These are phyloP conservation scores for Tolypocladium sp. DNA, from an alignment of 2,329 filamentous ascomycete species.

Conservation along the genomic window DNA sequence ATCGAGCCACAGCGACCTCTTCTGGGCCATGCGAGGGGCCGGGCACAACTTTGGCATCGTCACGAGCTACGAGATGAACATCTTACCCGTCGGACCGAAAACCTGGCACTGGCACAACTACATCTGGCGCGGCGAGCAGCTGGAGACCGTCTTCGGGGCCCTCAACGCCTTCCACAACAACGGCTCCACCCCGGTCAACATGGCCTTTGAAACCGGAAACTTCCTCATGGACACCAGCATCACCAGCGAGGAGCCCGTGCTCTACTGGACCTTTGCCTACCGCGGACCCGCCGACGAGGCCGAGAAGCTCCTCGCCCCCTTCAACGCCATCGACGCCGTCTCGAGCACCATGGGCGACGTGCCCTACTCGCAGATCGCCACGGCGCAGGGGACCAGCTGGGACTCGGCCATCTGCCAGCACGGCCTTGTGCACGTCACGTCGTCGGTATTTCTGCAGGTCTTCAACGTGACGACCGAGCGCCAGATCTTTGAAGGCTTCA, in stretches of 20 bases:
- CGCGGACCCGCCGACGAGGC: slow-evolving; percentile 11
- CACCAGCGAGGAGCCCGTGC: slow-evolving; percentile 6
- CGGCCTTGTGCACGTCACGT: neutral
- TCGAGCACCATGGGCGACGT: slow-evolving; percentile 6
- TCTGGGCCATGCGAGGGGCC: slow-evolving; percentile 24
- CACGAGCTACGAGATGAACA: slow-evolving; percentile 18
- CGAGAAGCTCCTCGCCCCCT: slow-evolving; percentile 8
- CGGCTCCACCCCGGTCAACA: slow-evolving; percentile 1
- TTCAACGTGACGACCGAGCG: slow-evolving; percentile 15
- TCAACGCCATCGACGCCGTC: slow-evolving; percentile 11
- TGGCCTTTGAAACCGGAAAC: slow-evolving; percentile 8
- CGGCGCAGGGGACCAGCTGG: neutral
- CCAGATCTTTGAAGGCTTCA: slow-evolving; percentile 11
- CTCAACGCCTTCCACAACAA: slow-evolving; percentile 9
- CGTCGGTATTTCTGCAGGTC: slow-evolving; percentile 4
- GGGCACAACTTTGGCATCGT: slow-evolving; percentile 25
- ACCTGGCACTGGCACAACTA: slow-evolving; percentile 15
- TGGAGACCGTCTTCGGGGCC: slow-evolving; percentile 11
- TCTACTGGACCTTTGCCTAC: slow-evolving; percentile 15
- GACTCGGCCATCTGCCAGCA: slow-evolving; percentile 2
- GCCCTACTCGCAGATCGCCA: slow-evolving; percentile 7
- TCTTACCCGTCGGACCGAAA: slow-evolving; percentile 13
- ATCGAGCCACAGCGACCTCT: slow-evolving; percentile 20
- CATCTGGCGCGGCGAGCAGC: slow-evolving; percentile 8
- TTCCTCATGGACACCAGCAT: slow-evolving; percentile 4